Conservation (phyloP, 1,284 basidiomycete species). For the Sanghuangporus sanghuang region DNA sequence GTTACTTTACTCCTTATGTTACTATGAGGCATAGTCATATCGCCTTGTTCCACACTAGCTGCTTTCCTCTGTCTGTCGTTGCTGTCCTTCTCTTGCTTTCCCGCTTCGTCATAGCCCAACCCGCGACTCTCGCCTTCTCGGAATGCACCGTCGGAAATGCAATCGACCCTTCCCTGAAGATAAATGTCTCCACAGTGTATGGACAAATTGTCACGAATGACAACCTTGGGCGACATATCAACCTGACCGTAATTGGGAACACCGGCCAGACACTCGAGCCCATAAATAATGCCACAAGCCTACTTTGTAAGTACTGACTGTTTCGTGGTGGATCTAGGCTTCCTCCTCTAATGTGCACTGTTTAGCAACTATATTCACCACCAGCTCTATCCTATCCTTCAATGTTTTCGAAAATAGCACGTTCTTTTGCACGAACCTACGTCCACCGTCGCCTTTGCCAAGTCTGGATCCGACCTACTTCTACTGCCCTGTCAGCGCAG, state of each 20-base stretch:
- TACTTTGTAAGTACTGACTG: constrained; percentile 49
- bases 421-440: constrained; percentile 71
- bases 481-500: constrained; percentile 73
- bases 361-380: constrained; percentile 79
- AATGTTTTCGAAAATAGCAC: constrained; percentile 64
- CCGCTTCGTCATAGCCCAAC: constrained; percentile 33
- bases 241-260: constrained; percentile 60
- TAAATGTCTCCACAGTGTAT: constrained; percentile 68
- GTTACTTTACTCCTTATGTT: constrained; percentile 7
- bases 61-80: not conserved
- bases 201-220: constrained; percentile 59
- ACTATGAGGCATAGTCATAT: constrained; percentile 12
- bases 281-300: constrained; percentile 51
- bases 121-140: constrained; percentile 44
- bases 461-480: constrained; percentile 35
- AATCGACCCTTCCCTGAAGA: constrained; percentile 38
- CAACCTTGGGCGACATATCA: constrained; percentile 43
- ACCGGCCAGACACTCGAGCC: constrained; percentile 56
- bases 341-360: constrained; percentile 14
- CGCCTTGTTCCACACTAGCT: constrained; percentile 19
- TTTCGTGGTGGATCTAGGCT: constrained; percentile 11
- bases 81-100: constrained; percentile 17
- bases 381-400: constrained; percentile 76
- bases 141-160: constrained; percentile 57
- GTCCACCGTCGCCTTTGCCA: constrained; percentile 67